These are phyloP conservation scores for Raphanus sativus DNA, from an alignment of 345 rosid species.

Conservation along the genomic window DNA sequence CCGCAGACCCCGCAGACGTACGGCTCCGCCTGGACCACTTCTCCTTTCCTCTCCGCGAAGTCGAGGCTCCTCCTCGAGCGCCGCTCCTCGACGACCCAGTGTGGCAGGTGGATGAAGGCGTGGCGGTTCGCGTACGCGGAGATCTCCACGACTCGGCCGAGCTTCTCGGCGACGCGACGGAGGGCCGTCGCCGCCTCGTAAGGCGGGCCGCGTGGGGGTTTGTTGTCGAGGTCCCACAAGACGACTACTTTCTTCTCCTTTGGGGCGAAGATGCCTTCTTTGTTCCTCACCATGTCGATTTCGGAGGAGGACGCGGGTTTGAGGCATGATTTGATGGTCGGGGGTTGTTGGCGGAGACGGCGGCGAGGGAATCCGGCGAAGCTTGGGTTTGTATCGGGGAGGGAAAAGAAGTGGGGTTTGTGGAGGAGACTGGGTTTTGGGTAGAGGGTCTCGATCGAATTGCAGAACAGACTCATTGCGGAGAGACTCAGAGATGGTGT, in stretches of 20 bases:
- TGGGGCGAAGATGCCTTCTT: slow-evolving; percentile 66
- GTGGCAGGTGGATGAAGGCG: slow-evolving; percentile 80
- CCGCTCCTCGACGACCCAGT: slow-evolving; percentile 71
- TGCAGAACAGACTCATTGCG: slow-evolving; percentile 40
- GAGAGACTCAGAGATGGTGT: not conserved
- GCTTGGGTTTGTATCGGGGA: slow-evolving; percentile 13
- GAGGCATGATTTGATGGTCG: slow-evolving; percentile 37
- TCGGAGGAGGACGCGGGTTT: slow-evolving; percentile 47
- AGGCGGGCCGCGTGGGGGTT: slow-evolving; percentile 87
- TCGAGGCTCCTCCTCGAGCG: slow-evolving; percentile 58
- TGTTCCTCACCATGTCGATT: slow-evolving; percentile 82
- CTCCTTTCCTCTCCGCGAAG: slow-evolving; percentile 66
- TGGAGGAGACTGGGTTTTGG: slow-evolving; percentile 33
- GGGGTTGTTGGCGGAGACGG: slow-evolving; percentile 24
- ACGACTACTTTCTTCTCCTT: slow-evolving; percentile 70
- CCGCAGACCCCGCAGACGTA: slow-evolving; percentile 82
- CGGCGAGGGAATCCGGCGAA: slow-evolving; percentile 14
- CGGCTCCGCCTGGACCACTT: slow-evolving; percentile 38
- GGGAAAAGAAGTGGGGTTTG: slow-evolving; percentile 33
- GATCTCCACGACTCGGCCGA: slow-evolving; percentile 72
- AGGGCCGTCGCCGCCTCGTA: slow-evolving; percentile 69
- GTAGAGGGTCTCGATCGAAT: slow-evolving; percentile 29
- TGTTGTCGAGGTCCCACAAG: slow-evolving; percentile 96
- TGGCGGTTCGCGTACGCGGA: slow-evolving; percentile 92
- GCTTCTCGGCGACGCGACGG: slow-evolving; percentile 53